These are phyloP conservation scores for Pleurotus eryngii DNA, from an alignment of 768 basidiomycete species.

Conservation along the genomic window DNA sequence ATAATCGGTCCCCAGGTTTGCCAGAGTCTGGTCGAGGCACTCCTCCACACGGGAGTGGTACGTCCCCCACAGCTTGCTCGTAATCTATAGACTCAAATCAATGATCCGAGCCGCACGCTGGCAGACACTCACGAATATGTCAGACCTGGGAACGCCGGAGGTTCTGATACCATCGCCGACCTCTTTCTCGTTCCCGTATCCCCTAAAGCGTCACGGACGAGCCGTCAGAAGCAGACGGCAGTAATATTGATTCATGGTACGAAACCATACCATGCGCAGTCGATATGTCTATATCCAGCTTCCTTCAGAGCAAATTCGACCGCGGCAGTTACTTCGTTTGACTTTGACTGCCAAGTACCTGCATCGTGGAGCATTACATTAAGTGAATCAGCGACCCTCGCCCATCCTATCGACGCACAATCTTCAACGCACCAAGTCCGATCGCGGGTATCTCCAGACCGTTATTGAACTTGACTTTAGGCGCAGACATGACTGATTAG, in stretches of 20 bases:
- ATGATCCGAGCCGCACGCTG: not conserved
- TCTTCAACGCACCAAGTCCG: conserved; percentile 46
- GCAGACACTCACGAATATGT: conserved; percentile 46
- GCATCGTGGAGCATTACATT: conserved; percentile 6
- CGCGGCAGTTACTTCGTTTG: conserved; percentile 68
- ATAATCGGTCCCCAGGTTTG: conserved; percentile 80
- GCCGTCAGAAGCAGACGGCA: conserved; percentile 2
- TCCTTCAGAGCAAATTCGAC: conserved; percentile 73
- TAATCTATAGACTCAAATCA: conserved; percentile 41
- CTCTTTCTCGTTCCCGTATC: conserved; percentile 70
- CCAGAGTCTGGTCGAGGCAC: conserved; percentile 70
- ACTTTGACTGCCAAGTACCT: conserved; percentile 82
- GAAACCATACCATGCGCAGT: conserved; percentile 51
- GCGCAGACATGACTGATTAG: conserved; percentile 19
- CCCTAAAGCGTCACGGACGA: conserved; percentile 32
- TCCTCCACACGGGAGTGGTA: conserved; percentile 72
- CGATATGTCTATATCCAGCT: conserved; percentile 73
- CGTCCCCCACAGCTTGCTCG: conserved; percentile 69
- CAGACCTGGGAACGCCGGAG: conserved; percentile 66
- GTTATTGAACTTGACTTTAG: conserved; percentile 57
- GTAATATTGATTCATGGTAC: not conserved
- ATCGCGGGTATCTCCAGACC: conserved; percentile 52
- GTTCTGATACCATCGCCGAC: conserved; percentile 78
- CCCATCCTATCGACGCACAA: conserved; percentile 13
- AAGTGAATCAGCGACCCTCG: conserved; percentile 1